Percentiles rank a stretch among this genome's conserved stretches.
Conservation (phyloP, 306 rosid species). For the Cicer cuneatum region DNA sequence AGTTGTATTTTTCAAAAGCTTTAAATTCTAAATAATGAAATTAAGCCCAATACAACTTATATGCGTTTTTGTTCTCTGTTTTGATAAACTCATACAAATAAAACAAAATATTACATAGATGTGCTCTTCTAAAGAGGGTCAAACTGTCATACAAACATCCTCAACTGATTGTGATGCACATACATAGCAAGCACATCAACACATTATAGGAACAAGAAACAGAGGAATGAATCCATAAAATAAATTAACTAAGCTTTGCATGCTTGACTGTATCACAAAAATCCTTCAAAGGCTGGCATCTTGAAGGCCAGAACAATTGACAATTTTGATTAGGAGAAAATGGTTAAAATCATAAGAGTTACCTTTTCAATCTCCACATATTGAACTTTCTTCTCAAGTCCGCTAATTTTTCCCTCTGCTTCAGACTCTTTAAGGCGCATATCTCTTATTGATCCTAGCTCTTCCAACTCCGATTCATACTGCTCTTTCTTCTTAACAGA, state of each 20-base stretch:
- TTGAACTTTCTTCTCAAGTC: conserved; percentile 92
- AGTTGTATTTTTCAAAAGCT: conserved; percentile 1
- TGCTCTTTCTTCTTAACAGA: conserved; percentile 79
- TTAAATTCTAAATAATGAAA: conserved; percentile 20
- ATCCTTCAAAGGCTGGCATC: conserved; percentile 12
- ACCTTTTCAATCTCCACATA: conserved; percentile 98
- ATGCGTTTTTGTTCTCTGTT: neutral
- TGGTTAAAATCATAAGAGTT: conserved; percentile 34
- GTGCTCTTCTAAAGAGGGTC: too few relatives aligned
- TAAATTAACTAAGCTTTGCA: conserved; percentile 28
- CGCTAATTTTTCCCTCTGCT: conserved; percentile 88
- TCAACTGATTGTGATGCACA: conserved; percentile 13
- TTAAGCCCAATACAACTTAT: conserved; percentile 1
- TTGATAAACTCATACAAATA: neutral
- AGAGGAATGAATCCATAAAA: conserved; percentile 17
- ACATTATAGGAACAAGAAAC: conserved; percentile 20
- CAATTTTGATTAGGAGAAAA: conserved; percentile 2
- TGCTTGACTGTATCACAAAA: neutral
- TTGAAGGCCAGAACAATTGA: conserved; percentile 19
- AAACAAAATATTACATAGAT: too few relatives aligned
- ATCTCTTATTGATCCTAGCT: conserved; percentile 93
- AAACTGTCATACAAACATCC: neutral
- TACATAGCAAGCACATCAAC: conserved; percentile 30
- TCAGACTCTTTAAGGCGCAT: conserved; percentile 98
- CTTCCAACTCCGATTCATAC: conserved; percentile 81